These are phyloP conservation scores for Friedmanniomyces endolithicus DNA, from an alignment of 495 filamentous ascomycete genomes.

Conservation along the genomic window DNA sequence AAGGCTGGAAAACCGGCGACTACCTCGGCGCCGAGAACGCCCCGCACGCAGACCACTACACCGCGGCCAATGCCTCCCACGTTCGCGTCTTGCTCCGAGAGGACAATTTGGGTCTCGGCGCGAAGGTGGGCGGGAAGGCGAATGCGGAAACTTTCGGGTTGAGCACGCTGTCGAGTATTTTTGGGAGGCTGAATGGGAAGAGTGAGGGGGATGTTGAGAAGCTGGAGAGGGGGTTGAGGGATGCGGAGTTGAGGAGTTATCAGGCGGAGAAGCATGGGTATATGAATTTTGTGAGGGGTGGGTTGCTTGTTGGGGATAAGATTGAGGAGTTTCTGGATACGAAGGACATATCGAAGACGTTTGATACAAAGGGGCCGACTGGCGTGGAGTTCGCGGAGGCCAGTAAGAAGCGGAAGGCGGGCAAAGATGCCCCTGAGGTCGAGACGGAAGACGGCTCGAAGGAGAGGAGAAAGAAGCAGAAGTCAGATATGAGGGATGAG, in stretches of 20 bases:
- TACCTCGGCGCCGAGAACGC: conserved; percentile 65
- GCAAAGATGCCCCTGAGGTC: conserved; percentile 11
- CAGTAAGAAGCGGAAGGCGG: conserved; percentile 23
- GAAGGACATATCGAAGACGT: not conserved
- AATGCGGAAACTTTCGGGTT: conserved; percentile 66
- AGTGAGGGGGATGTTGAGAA: conserved; percentile 51
- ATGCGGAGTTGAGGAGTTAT: conserved; percentile 53
- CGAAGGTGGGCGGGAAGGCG: conserved; percentile 45
- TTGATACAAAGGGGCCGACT: not conserved
- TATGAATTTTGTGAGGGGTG: conserved; percentile 71
- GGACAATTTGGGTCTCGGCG: conserved; percentile 78
- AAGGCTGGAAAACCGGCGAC: conserved; percentile 81
- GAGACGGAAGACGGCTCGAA: conserved; percentile 18
- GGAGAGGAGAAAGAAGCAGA: conserved; percentile 24
- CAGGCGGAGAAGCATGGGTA: conserved; percentile 55
- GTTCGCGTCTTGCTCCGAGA: conserved; percentile 75
- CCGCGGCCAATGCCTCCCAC: conserved; percentile 60
- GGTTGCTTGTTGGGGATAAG: conserved; percentile 61
- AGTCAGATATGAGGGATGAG: not conserved
- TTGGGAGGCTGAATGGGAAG: conserved; percentile 85
- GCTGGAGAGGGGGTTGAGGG: conserved; percentile 49
- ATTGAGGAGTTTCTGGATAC: conserved; percentile 18
- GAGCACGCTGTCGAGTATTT: conserved; percentile 66
- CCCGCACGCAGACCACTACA: conserved; percentile 59
- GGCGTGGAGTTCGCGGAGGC: conserved; percentile 18